These are phyloP conservation scores for Oryza punctata DNA, from an alignment of 176 grass and related monocot genomes.

Conservation along the genomic window DNA sequence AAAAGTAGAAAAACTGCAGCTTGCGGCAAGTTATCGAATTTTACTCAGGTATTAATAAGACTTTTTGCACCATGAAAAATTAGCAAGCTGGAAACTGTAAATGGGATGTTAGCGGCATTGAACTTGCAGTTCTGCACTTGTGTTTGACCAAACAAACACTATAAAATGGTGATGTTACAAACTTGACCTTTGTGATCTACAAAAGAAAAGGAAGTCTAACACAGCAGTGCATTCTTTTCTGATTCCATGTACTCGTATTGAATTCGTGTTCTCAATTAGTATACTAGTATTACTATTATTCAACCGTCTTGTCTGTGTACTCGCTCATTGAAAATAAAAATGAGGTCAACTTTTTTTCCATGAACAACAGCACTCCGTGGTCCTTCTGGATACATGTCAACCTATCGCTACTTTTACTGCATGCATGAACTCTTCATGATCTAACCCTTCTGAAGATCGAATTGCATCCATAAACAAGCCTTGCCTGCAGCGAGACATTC, in stretches of 20 bases:
- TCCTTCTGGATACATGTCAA: background rate
- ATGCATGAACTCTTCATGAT: background rate
- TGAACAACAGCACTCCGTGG: background rate
- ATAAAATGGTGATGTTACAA: slow-evolving; percentile 13
- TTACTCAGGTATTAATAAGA: background rate
- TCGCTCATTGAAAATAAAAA: background rate
- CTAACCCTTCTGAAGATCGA: background rate
- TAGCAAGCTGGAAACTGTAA: slow-evolving; percentile 2
- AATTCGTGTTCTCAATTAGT: background rate
- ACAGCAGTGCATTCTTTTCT: background rate
- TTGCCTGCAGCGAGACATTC: background rate
- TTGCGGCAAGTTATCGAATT: background rate
- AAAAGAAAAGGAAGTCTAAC: background rate
- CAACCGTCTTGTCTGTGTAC: background rate
- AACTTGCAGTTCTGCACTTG: background rate
- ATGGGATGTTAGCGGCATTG: background rate
- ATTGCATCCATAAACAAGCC: background rate
- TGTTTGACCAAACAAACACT: background rate
- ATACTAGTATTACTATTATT: background rate
- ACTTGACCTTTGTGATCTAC: background rate
- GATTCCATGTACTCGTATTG: background rate
- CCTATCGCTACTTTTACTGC: background rate
- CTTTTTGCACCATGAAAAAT: background rate
- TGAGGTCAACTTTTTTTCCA: background rate
- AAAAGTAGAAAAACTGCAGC: background rate